phyloP scores from a whole-genome alignment of 2,329 filamentous ascomycete species.

The Cladosporium halotolerans region DNA sequence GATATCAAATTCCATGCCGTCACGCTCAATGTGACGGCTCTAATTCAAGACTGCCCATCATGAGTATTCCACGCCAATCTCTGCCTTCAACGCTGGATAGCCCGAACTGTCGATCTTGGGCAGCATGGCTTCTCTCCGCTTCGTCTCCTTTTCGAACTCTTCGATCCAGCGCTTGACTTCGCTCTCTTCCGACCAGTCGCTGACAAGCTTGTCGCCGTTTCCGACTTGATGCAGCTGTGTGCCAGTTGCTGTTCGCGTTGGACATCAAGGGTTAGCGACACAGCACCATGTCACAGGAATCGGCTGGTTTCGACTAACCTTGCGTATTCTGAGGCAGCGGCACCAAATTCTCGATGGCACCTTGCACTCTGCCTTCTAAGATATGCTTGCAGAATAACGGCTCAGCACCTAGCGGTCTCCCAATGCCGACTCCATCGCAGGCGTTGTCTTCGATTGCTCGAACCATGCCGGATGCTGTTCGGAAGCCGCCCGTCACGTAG shows the following conservation, averaged over 20 bases:
- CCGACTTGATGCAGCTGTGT: conserved; percentile 28
- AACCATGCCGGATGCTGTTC: conserved; percentile 25
- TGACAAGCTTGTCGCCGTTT: conserved; percentile 20
- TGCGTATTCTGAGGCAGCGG: conserved; percentile 27
- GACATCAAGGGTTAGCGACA: too few relatives aligned
- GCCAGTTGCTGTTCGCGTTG: conserved; percentile 16
- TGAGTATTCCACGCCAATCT: conserved; percentile 24
- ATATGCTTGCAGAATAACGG: conserved; percentile 27
- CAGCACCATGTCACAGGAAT: too few relatives aligned
- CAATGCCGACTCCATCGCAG: conserved; percentile 26
- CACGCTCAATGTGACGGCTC: too few relatives aligned
- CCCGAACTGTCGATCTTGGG: conserved; percentile 26
- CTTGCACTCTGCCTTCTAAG: conserved; percentile 21
- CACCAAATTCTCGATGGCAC: conserved; percentile 27
- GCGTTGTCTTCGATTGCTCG: conserved; percentile 19
- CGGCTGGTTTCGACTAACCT: too few relatives aligned
- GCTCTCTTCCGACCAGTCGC: conserved; percentile 27
- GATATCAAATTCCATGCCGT: too few relatives aligned
- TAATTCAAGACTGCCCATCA: conserved; percentile 10
- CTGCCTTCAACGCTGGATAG: conserved; percentile 22
- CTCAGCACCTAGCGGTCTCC: conserved; percentile 25
- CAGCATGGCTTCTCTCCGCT: conserved; percentile 23
- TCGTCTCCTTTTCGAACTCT: conserved; percentile 24
- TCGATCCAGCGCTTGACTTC: conserved; percentile 28
- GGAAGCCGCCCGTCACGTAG: conserved; percentile 30